Evolutionary conservation across 2,329 filamentous ascomycete species (phyloP), one percentile per base, ranked within the genome.

Genomic region (Dryadomyces quercivorus): DNA sequence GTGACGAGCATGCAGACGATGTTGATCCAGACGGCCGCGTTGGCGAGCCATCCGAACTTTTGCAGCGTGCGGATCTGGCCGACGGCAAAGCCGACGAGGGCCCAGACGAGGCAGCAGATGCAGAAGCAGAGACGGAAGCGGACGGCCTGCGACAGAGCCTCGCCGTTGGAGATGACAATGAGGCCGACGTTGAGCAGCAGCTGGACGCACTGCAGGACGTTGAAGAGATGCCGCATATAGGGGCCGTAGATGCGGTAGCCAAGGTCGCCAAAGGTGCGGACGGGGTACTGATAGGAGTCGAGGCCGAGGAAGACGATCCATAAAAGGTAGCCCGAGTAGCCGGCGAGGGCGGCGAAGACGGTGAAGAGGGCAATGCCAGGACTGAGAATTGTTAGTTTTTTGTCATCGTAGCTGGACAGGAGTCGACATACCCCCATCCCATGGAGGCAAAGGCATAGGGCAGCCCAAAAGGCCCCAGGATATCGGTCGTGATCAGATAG

Each of bases 31-130:
- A 82, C 72, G 1, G 76, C 72, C 16, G 74, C 60, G 57, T 79
- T 81, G 15, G 78, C 76, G 1, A 82, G 63, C 72, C 75, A 80
- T 5, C 75, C 74, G 52, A 77, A 76, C 10, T 69, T 66, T 60
- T 77, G 72, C 38, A 82, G 67, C 0, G 76, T 80, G 7, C 79
- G 70, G 48, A 82, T 75, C 59, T 81, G 78, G 3, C 75, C 75
- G 3, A 80, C 58, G 10, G 78, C 31, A 55, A 80, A 76, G 16
- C 79, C 78, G 7, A 68, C 68, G 12, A 73, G 60, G 51, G 72
- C 70, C 59, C 75, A 78, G 16, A 81, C 66, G 20, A 79, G 61
- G 13, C 72, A 70, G 59, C 76, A 79, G 9, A 74, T 70, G 44
- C 73, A 69, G 62, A 75, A 81, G 66, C 77, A 81, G 12, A 80